Evolutionary conservation across 2,329 filamentous ascomycete genomes (phyloP), one percentile per base, ranked within the genome.

Genomic region (Leptosphaerulina australis): DNA sequence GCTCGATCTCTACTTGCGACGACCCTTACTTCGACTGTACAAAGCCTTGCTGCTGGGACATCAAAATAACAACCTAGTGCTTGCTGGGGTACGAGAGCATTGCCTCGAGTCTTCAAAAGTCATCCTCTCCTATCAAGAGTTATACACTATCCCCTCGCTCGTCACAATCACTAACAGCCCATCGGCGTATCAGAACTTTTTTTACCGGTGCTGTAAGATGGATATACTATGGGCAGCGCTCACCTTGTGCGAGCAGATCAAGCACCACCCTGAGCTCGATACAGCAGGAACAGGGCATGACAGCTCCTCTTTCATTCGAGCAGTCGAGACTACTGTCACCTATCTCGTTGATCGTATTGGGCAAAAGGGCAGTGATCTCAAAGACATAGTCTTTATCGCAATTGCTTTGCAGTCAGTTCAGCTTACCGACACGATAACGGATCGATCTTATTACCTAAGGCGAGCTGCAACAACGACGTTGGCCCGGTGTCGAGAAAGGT

Each of bases 211-310:
- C 24, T 72, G 63, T 45, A 66, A 67, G 11, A 60, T 55, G 5
- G 69, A 72, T 28, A 51, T 70, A 6, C 38, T 70, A 2, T 66
- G 59, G 56, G 64, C 67, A 2, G 69, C 68, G 5, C 52, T 72
- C 5, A 60, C 56, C 15, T 44, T 70, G 11, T 73, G 69, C 43
- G 62, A 63, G 25, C 59, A 66, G 25, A 63, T 72, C 43, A 68
- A 57, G 35, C 37, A 37, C 15, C 11, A 21, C 15, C n/a, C n/a
- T 8, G 25, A 12, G 8, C 9, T 18, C 6, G n/a, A 50, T 9
- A 31, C 44, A 1, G 44, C 31, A 11, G 44, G 46, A 25, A 24
- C 21, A 34, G 8, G 20, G 30, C 9, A 44, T 7, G 25, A 48
- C 11, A 40, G 44, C 6, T 9, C 30, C 2, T 6, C 22, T 7